These are phyloP conservation scores for Cyberlindnera maritima DNA, from an alignment of 805 yeast genomes.

Conservation along the genomic window DNA sequence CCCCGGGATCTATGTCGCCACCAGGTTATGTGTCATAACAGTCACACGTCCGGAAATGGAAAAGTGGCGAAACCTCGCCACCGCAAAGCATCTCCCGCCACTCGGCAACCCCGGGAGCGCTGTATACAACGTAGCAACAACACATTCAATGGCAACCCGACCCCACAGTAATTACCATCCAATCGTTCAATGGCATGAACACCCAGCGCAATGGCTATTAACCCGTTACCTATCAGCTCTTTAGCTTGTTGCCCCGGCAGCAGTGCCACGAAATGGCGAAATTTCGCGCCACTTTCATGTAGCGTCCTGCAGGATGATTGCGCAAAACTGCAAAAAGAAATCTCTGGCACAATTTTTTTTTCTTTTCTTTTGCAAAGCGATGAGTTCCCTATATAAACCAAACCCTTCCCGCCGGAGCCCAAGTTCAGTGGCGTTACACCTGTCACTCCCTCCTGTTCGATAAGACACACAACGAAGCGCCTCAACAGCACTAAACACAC, in stretches of 20 bases:
- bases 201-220: not conserved
- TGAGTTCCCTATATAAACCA: constrained; percentile 3
- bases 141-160: too few relatives aligned
- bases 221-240: not conserved
- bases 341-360: constrained; percentile 3
- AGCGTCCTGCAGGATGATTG: constrained; percentile 11
- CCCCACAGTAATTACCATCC: not conserved
- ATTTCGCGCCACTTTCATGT: constrained; percentile 4
- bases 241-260: constrained; percentile 5
- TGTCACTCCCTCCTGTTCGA: not conserved
- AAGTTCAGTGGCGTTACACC: not conserved
- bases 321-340: constrained; percentile 10
- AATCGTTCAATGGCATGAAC: not conserved
- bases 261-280: constrained; percentile 4
- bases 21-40: constrained; percentile 7
- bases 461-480: not conserved
- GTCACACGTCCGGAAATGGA: constrained; percentile 5
- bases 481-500: not conserved
- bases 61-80: not conserved
- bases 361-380: constrained; percentile 3
- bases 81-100: not conserved
- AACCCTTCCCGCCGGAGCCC: not conserved
- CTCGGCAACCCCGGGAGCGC: not conserved
- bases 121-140: too few relatives aligned
- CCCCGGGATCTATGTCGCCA: too few relatives aligned